Evolutionary conservation across 495 filamentous ascomycete genomes (phyloP), one percentile per base, ranked within the genome.

Genomic region (Penicillium arizonense): DNA sequence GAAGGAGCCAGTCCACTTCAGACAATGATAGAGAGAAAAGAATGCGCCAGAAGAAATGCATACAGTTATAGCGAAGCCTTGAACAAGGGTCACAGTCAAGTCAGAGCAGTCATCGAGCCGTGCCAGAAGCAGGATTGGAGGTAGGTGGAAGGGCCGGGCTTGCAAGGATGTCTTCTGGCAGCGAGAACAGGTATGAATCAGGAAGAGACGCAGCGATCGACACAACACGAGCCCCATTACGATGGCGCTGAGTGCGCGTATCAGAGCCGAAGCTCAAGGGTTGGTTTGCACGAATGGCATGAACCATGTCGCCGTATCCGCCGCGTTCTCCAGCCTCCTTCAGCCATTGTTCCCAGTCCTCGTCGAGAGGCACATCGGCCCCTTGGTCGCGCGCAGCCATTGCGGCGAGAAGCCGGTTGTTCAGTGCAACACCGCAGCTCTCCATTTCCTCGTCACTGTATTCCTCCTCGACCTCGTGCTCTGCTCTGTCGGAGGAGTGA

Each of bases 341-440:
- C 33, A 94, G 67, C 86, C 87, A 94, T 68, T 90, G 87, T 67
- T 94, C 89, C 84, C 84, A 93, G 52, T 88, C 87, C 49, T 87
- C 84, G 59, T 95, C 88, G 33, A 90, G 76, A 18, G 82, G 81
- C 32, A 85, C 80, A 68, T 82, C 55, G 66, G 74, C 76, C 71
- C 86, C 62, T 78, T 85, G 52, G 74, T 85, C 72, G 74, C 86
- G 60, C 70, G 85, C 72, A 62, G 75, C 87, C 38, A 83, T 87
- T 23, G 85, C 83, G 40, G 82, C 84, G 42, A 86, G 70, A n/a
- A 94, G 80, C 28, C 83, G 83, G 62, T 87, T 77, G 57, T 92
- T 91, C 39, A 92, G 74, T 36, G 82, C 79, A 49, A 86, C 72
- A 1, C 88, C 89, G 33, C 88, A 84, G 69, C 87, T 91, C 49